Evolutionary conservation across 2,329 filamentous ascomycete genomes (phyloP), one percentile per base, ranked within the genome.

Genomic region (Fusarium camptoceras): DNA sequence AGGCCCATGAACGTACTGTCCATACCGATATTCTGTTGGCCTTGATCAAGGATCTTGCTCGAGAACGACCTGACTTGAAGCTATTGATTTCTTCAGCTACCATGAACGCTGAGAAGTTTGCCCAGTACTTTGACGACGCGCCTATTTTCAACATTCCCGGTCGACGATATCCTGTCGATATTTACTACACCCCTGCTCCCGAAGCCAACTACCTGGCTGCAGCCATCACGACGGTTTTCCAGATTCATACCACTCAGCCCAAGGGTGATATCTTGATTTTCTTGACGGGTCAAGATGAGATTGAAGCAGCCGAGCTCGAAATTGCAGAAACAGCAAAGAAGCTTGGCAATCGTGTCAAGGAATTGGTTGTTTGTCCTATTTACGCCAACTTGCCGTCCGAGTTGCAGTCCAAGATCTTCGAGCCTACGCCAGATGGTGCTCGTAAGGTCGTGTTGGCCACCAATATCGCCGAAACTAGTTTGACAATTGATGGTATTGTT

Each of bases 71-170:
- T 5, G 95, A 98, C 66, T 81, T 99, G 55, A 97, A 95, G 78
- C 82, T 99, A 0, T 85, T 99, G 31, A 97, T 99, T 59, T 96
- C 94, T 5, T 97, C 94, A 0, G 96, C 96, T 0, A 98, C 96
- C 0, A 93, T 98, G 85, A 94, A 98, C 77, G 94, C 95, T 0
- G 89, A 94, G 75, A 97, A 97, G 76, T 98, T 99, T 77, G 91
- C 93, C 3, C 86, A 90, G 25, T 99, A 97, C 77, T 98, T 98
- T 76, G 93, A 97, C 76, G 91, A 95, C 73, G 93, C 93, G 0
- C 95, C 95, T 1, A 97, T 98, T 62, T 97, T 98, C 81, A 97
- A 96, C 74, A 94, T 98, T 24, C 95, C 95, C 3, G 96, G 96
- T 27, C 89, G 94, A 69, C 88, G 92, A 51, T 97, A 94, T 78